Evolutionary conservation across 305 asterid species (phyloP), one percentile per base, ranked within the genome.

Genomic region (Fraxinus xanthoxyloides): DNA sequence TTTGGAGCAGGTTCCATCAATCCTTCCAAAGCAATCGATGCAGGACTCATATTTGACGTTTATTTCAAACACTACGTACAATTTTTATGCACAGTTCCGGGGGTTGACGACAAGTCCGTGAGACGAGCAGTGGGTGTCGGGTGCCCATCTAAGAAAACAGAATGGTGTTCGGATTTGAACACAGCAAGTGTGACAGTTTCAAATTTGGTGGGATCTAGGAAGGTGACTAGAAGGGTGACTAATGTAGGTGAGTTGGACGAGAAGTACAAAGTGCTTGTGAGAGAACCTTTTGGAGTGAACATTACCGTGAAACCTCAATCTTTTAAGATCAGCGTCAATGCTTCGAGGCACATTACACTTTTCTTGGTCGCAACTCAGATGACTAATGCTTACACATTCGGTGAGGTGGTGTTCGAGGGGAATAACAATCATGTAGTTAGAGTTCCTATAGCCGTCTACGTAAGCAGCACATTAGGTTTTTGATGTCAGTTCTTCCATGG

Each of bases 151-250:
- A 83, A 82, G 46, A 32, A 76, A 72, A 80, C 34, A n/a, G 80
- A 77, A 63, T 87, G 91, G 96, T 85, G 94, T 82, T 92, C 94
- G 10, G 92, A 90, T 78, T 80, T 92, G 86, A 92, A 90, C 87
- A 82, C 85, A 3, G 82, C 94, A 2, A 90, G 94, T 59, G 89
- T 92, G 84, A 89, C 92, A 5, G 82, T 90, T 43, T 90, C 96
- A 0, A 89, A 87, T 80, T 82, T 90, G 84, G 85, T 86, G 9
- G 96, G 94, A 23, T 86, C 90, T 28, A 88, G 94, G 78, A 87
- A 75, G 81, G 90, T 90, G 81, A 54, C 73, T 1, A 85, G 92
- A 78, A 84, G 82, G 81, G 94, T 90, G 40, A 90, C 90, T 0
- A 90, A 89, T 38, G 94, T 89, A 0, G 94, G 88, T 0, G 87